phyloP scores from a whole-genome alignment of 352 stramenopile species.

The Phytophthora sp. region DNA sequence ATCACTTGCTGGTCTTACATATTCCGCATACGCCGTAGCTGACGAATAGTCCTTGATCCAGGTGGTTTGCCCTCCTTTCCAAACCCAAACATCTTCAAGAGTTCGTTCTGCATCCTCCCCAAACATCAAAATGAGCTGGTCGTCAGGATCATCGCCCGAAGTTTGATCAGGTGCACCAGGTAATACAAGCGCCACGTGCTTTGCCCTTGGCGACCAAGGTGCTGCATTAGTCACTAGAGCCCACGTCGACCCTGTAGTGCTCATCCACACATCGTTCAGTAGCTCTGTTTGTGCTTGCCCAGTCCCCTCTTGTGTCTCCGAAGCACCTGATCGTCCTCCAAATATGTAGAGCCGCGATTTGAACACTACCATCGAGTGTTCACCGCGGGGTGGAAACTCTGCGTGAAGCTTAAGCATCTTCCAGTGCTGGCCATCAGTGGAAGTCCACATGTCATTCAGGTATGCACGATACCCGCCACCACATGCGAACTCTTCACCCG shows the following conservation, averaged over 20 bases:
- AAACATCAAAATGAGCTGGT: slow-evolving; percentile 66
- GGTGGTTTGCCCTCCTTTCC: slow-evolving; percentile 33
- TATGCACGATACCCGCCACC: slow-evolving; percentile 66
- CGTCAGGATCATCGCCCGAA: slow-evolving; percentile 47
- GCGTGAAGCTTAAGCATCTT: slow-evolving; percentile 47
- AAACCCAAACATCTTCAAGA: slow-evolving; percentile 72
- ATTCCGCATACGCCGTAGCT: slow-evolving; percentile 38
- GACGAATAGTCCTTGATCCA: slow-evolving; percentile 62
- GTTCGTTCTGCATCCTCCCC: slow-evolving; percentile 67
- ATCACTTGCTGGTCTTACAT: slow-evolving; percentile 52
- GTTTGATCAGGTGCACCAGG: slow-evolving; percentile 47
- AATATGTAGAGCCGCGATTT: slow-evolving; percentile 62
- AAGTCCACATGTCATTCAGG: slow-evolving; percentile 79
- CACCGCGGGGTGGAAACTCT: slow-evolving; percentile 56
- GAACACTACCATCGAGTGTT: slow-evolving; percentile 74
- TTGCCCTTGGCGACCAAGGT: slow-evolving; percentile 59
- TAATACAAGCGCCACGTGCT: slow-evolving; percentile 53
- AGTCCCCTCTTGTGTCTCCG: slow-evolving; percentile 19
- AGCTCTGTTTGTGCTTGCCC: slow-evolving; percentile 31
- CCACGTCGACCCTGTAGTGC: slow-evolving; percentile 58
- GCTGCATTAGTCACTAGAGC: slow-evolving; percentile 26
- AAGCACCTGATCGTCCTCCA: slow-evolving; percentile 52
- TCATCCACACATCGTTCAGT: slow-evolving; percentile 78
- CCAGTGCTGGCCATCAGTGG: slow-evolving; percentile 65
- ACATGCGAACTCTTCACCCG: slow-evolving; percentile 71